phyloP scores from a whole-genome alignment of 1,139 yeast genomes.

The Trichomonascaceae sp. region DNA sequence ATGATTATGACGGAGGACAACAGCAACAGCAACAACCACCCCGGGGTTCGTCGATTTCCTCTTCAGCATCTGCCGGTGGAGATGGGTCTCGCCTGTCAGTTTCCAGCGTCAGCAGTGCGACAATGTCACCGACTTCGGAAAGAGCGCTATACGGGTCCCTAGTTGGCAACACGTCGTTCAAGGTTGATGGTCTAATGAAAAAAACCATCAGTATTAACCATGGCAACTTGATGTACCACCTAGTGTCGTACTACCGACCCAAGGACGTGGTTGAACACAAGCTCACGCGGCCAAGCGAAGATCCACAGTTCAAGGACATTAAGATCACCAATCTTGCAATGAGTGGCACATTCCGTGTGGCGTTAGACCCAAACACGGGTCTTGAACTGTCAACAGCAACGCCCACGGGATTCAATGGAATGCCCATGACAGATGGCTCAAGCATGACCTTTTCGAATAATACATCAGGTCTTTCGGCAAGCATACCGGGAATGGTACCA shows the following conservation, averaged over 20 bases:
- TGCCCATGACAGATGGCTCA: too few species aligned
- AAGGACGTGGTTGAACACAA: conserved; percentile 53
- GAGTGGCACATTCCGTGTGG: not conserved
- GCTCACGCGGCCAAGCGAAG: conserved; percentile 46
- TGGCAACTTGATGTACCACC: conserved; percentile 37
- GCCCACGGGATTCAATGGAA: not conserved
- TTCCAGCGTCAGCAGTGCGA: not conserved
- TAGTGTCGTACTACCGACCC: conserved; percentile 66
- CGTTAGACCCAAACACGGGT: not conserved
- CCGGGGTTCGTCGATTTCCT: too few species aligned
- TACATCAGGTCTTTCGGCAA: too few species aligned
- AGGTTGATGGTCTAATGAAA: conserved; percentile 67
- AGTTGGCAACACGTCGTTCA: conserved; percentile 44
- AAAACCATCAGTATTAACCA: conserved; percentile 59
- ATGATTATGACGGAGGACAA: not conserved
- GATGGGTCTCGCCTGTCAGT: not conserved
- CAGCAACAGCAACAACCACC: too few species aligned
- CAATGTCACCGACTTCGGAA: not conserved
- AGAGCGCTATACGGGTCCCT: conserved; percentile 41
- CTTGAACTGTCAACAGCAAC: not conserved
- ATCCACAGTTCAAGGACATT: conserved; percentile 37
- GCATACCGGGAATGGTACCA: too few species aligned
- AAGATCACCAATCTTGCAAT: conserved; percentile 30
- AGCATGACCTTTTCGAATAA: too few species aligned
- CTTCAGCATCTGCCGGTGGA: not conserved